phyloP scores from a whole-genome alignment of 2,329 filamentous ascomycete species.

The Talaromyces amestolkiae region DNA sequence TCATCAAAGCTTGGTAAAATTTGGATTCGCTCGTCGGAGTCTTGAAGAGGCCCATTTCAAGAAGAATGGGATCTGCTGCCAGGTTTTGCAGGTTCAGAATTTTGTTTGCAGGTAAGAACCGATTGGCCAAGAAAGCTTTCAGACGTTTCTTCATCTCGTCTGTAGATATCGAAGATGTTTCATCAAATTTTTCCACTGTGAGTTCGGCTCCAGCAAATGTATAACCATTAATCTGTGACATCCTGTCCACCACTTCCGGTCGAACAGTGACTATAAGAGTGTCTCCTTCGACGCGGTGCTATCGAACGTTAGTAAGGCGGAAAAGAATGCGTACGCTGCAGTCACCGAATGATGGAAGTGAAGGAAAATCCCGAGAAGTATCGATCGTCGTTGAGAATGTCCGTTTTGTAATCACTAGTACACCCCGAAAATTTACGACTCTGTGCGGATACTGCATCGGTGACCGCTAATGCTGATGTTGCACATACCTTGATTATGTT shows the following conservation, averaged over 20 bases:
- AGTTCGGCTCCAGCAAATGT: slow-evolving; percentile 65
- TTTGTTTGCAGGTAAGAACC: slow-evolving; percentile 71
- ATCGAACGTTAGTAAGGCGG: slow-evolving; percentile 65
- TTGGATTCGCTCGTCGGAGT: slow-evolving; percentile 71
- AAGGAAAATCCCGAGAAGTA: slow-evolving; percentile 30
- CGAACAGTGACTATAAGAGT: slow-evolving; percentile 66
- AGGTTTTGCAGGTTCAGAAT: slow-evolving; percentile 80
- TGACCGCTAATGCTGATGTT: slow-evolving; percentile 43
- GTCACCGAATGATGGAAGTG: slow-evolving; percentile 39
- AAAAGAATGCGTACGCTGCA: slow-evolving; percentile 46
- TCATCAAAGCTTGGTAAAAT: slow-evolving; percentile 89
- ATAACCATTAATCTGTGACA: slow-evolving; percentile 67
- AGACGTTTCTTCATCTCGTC: slow-evolving; percentile 67
- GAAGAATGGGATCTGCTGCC: slow-evolving; percentile 67
- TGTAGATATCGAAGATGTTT: slow-evolving; percentile 37
- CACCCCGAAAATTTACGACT: slow-evolving; percentile 24
- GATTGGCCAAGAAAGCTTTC: slow-evolving; percentile 66
- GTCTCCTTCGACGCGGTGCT: slow-evolving; percentile 69
- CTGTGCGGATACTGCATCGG: slow-evolving; percentile 27
- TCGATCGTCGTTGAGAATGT: slow-evolving; percentile 44
- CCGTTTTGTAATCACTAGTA: slow-evolving; percentile 44
- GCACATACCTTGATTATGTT: slow-evolving; percentile 76
- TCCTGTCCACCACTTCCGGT: slow-evolving; percentile 61
- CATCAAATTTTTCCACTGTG: slow-evolving; percentile 51
- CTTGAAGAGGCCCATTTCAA: slow-evolving; percentile 72